Percentiles rank a stretch among this genome's conserved stretches.
Conservation (phyloP, 1,284 basidiomycete genomes). For the Ceratobasidium sp. region DNA sequence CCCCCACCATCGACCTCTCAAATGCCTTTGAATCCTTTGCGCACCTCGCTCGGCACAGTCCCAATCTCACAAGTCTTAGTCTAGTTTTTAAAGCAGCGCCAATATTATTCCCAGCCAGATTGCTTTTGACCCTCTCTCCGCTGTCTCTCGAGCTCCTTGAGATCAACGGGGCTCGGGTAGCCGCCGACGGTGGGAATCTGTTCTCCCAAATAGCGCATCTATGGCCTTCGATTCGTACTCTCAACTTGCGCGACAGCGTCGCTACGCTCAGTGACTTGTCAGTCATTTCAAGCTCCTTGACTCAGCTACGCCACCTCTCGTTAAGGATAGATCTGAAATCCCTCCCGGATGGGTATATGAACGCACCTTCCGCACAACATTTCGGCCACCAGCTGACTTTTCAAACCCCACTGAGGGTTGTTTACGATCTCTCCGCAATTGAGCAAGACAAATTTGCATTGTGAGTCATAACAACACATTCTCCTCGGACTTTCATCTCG, state of each 20-base stretch:
- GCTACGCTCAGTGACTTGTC: neutral
- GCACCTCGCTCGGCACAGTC: neutral
- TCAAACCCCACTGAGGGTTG: neutral
- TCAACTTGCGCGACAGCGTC: neutral
- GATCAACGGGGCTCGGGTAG: neutral
- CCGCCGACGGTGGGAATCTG: neutral
- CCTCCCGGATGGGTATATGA: too few relatives aligned
- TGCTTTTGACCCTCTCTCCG: neutral
- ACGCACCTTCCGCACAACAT: neutral
- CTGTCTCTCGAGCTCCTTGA: neutral
- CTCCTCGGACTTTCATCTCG: too few relatives aligned
- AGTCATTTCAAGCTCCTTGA: neutral
- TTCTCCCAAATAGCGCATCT: neutral
- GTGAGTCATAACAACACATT: neutral
- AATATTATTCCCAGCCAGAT: neutral
- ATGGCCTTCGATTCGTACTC: slow-evolving; percentile 1
- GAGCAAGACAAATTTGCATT: neutral
- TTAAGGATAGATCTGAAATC: neutral
- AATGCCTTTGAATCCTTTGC: too few relatives aligned
- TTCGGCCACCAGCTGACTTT: neutral
- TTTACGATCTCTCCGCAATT: neutral
- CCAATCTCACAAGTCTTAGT: neutral
- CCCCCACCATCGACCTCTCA: too few relatives aligned
- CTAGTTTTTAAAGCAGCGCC: neutral
- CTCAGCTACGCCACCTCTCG: neutral